Base-by-base conservation (phyloP, 805 yeast genomes). In the Blastobotrys attinorum region DNA sequence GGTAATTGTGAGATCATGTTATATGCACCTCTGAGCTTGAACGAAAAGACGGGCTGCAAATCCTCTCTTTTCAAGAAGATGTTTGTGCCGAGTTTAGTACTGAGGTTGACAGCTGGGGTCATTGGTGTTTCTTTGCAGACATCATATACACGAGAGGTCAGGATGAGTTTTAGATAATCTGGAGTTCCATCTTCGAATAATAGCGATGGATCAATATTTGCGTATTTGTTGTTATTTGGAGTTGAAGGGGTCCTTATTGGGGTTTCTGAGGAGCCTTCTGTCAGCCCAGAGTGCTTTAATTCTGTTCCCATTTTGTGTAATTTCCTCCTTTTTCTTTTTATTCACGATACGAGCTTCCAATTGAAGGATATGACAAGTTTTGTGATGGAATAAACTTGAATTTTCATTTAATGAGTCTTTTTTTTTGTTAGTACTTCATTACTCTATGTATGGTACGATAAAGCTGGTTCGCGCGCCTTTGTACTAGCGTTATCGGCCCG, bases 21-120 rank as follows among this genome's bases (percentile, higher is more conserved):
- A 66, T 89, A 87, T 15, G 98, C 99, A 47, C 99, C 99, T 62
- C 99, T 81, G 47, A 92, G 72, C 66, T 92, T 92, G 75, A 92
- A 92, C 37, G 95, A 83, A 64, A 92, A 94, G 3, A 92, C 98
- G 0, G 98, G 97, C 45, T 87, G 72, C 31, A 88, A 70, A 59
- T 94, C 98, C 60, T 92, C 99, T 53, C 99, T 75, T 59, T 92
- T 92, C 52, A 92, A 68, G 46, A 74, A 70, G 13, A 94, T 80
- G 33, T 81, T 81, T 37, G 95, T 72, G 41, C 83, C 84, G n/a
- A 80, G 69, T 56, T 77, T 80, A 39, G 79, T 81, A 1, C 92
- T 80, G 38, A 92, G 69, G 22, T 82, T 78, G 8, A 77, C 75
- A 0, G 95, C 97, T 31, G 71, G 68, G 1, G 85, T 75, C 32